These are phyloP conservation scores for Aspergillus taichungensis DNA, from an alignment of 495 filamentous ascomycete species.

Conservation along the genomic window DNA sequence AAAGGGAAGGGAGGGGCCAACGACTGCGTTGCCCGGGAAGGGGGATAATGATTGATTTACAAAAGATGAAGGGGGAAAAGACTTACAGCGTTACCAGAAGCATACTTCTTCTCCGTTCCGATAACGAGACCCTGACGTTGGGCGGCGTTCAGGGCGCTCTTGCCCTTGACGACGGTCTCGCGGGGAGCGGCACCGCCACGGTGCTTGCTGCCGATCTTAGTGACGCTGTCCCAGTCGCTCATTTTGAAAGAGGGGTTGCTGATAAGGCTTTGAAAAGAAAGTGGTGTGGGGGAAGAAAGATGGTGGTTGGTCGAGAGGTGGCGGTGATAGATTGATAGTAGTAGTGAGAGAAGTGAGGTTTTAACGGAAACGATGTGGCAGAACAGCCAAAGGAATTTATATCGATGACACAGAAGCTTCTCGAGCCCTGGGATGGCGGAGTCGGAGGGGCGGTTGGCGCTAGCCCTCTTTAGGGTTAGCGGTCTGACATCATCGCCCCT, in stretches of 20 bases:
- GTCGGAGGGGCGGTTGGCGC: constrained; percentile 19
- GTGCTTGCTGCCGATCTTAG: constrained; percentile 86
- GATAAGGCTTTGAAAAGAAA: background rate
- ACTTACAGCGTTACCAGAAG: constrained; percentile 69
- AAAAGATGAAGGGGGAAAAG: background rate
- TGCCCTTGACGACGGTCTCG: constrained; percentile 82
- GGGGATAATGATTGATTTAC: background rate
- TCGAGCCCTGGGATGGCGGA: constrained; percentile 25
- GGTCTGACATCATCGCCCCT: constrained; percentile 11
- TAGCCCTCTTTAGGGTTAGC: constrained; percentile 19
- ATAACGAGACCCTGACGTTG: constrained; percentile 67
- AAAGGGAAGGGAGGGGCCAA: background rate
- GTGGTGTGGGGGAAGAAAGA: background rate
- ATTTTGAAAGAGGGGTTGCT: constrained; percentile 18
- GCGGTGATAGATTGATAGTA: constrained; percentile 6
- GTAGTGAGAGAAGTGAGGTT: constrained; percentile 21
- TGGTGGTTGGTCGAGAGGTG: constrained; percentile 6
- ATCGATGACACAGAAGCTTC: constrained; percentile 39
- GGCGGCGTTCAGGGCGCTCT: constrained; percentile 83
- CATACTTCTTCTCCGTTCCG: constrained; percentile 89
- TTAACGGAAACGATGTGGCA: constrained; percentile 16
- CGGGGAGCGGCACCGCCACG: constrained; percentile 52
- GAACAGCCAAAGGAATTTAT: constrained; percentile 26
- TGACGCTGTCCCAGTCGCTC: constrained; percentile 77
- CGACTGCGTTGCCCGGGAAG: background rate